Conservation (phyloP, 176 grass and related monocot species). For the Ampelocalamus luodianensis region DNA sequence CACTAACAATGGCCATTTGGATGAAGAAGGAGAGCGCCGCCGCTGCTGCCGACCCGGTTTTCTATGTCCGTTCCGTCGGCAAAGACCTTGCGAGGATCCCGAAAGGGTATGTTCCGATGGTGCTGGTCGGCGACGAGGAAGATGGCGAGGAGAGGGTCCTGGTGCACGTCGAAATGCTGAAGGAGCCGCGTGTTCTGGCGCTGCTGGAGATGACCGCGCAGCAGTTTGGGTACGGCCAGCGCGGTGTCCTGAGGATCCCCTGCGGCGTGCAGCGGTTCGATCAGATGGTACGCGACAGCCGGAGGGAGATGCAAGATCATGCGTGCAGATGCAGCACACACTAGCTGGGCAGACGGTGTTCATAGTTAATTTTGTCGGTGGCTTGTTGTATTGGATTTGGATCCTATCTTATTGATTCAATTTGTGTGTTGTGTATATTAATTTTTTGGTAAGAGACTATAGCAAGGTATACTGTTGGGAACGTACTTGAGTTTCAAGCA, state of each 20-base stretch:
- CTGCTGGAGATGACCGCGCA: constrained; percentile 46
- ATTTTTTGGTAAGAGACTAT: too few relatives aligned
- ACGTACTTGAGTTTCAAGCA: too few relatives aligned
- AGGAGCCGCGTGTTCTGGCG: constrained; percentile 30
- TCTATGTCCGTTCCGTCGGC: constrained; percentile 16
- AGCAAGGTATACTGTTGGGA: too few relatives aligned
- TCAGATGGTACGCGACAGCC: neutral
- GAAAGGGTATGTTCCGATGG: constrained; percentile 55
- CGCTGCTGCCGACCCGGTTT: neutral
- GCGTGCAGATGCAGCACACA: neutral
- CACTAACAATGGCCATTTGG: neutral
- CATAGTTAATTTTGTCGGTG: too few relatives aligned
- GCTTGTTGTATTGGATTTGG: too few relatives aligned
- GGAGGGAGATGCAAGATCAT: neutral
- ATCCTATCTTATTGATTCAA: too few relatives aligned
- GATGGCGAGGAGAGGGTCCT: constrained; percentile 42
- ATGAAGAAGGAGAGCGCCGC: constrained; percentile 25
- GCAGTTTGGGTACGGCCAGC: constrained; percentile 49
- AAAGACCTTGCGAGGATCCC: constrained; percentile 2
- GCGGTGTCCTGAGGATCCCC: constrained; percentile 39
- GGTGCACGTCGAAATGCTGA: constrained; percentile 46
- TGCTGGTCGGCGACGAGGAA: constrained; percentile 25
- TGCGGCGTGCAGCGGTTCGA: constrained; percentile 40
- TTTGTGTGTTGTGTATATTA: too few relatives aligned
- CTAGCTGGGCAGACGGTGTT: neutral